phyloP scores from a whole-genome alignment of 2,329 filamentous ascomycete species.

The Trichoderma sp. region DNA sequence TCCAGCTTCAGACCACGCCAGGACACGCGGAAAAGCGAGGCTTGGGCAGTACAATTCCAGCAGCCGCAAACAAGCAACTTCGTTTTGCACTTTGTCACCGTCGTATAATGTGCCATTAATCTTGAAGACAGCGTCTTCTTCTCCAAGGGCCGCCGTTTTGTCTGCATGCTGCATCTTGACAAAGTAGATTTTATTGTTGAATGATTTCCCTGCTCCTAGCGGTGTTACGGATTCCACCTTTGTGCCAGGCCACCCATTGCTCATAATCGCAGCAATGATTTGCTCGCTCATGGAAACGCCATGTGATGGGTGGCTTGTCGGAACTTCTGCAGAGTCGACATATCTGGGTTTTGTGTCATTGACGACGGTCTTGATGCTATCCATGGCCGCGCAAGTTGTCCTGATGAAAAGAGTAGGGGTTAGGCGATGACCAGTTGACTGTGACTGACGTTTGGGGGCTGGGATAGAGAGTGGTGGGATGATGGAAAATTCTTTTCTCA shows the following conservation, averaged over 20 bases:
- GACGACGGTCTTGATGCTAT: not conserved
- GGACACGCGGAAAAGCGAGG: conserved; percentile 27
- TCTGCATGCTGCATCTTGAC: conserved; percentile 20
- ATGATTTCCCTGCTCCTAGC: conserved; percentile 27
- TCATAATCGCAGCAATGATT: conserved; percentile 25
- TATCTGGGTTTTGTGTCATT: not conserved
- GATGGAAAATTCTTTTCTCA: not conserved
- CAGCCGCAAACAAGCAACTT: conserved; percentile 29
- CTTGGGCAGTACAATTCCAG: conserved; percentile 28
- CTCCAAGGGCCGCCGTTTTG: not conserved
- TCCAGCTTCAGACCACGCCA: conserved; percentile 27
- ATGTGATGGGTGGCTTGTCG: conserved; percentile 29
- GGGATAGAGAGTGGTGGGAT: not conserved
- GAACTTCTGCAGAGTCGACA: not conserved
- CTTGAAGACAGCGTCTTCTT: conserved; percentile 29
- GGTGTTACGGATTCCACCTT: conserved; percentile 21
- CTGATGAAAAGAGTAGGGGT: not conserved
- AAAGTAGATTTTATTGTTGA: conserved; percentile 33
- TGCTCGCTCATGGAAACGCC: conserved; percentile 26
- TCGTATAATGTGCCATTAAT: conserved; percentile 31
- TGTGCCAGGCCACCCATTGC: conserved; percentile 22
- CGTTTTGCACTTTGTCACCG: conserved; percentile 31
- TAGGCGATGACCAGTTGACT: not conserved
- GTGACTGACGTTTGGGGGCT: not conserved
- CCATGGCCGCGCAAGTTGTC: not conserved